Evolutionary conservation across 345 rosid genomes (phyloP).

Genomic region (Firmiana major): DNA sequence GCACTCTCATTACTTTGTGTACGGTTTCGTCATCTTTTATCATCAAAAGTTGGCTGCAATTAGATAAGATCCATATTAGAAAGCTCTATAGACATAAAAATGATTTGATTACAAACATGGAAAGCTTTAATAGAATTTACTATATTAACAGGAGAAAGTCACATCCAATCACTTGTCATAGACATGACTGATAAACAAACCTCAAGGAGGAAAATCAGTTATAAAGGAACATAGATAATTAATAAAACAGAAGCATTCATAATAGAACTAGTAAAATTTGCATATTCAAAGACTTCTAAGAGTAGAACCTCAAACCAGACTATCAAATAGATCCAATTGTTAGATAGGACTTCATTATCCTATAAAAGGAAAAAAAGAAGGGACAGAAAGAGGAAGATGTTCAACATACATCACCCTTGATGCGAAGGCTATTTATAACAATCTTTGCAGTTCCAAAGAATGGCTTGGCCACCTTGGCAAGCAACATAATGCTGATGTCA

Average conservation of each 20-base stretch:
- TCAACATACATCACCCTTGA: slow-evolving; percentile 89
- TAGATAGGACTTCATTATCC: background rate
- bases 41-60: background rate
- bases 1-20: background rate
- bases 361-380: background rate
- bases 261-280: background rate
- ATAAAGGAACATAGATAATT: background rate
- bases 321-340: background rate
- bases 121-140: background rate
- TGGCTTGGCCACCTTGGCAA: slow-evolving; percentile 83
- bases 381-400: background rate
- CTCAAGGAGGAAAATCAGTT: background rate
- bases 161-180: background rate
- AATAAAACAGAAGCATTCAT: background rate
- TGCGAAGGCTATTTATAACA: slow-evolving; percentile 81
- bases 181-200: background rate
- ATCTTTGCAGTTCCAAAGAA: slow-evolving; percentile 83
- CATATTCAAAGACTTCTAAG: background rate
- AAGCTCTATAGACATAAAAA: background rate
- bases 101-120: background rate
- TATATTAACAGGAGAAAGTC: background rate
- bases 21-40: background rate
- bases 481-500: slow-evolving; percentile 81
- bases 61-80: background rate
- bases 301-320: background rate